These are phyloP conservation scores for Boechera stricta DNA, from an alignment of 345 rosid genomes.

Conservation along the genomic window DNA sequence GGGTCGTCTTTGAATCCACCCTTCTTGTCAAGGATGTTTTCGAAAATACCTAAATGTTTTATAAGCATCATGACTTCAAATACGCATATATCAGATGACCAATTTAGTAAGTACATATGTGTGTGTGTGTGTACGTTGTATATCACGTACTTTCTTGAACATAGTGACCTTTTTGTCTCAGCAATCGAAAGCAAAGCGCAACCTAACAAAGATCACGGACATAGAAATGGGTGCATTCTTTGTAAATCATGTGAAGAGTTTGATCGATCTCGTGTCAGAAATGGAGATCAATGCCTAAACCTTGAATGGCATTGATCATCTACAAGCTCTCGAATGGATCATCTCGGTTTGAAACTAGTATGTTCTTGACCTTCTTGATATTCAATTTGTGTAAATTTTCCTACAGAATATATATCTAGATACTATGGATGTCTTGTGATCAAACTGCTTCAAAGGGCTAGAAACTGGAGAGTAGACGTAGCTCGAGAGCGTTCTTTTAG, in stretches of 20 bases:
- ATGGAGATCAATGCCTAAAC: slow-evolving; percentile 45
- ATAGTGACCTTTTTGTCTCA: slow-evolving; percentile 51
- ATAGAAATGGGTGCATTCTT: neutral
- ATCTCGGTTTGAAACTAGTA: slow-evolving; percentile 13
- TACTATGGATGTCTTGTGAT: slow-evolving; percentile 8
- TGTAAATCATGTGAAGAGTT: slow-evolving; percentile 41
- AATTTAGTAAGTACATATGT: neutral
- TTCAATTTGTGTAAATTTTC: neutral
- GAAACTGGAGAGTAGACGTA: neutral
- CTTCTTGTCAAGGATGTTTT: slow-evolving; percentile 41
- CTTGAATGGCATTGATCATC: slow-evolving; percentile 53
- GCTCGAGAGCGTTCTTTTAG: slow-evolving; percentile 1
- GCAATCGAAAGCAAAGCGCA: slow-evolving; percentile 51
- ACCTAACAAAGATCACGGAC: slow-evolving; percentile 39
- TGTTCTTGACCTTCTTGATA: slow-evolving; percentile 37
- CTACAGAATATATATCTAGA: neutral
- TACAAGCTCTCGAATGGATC: slow-evolving; percentile 37
- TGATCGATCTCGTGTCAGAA: slow-evolving; percentile 48
- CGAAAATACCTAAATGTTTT: slow-evolving; percentile 45
- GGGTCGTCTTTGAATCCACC: slow-evolving; percentile 33
- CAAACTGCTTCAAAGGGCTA: slow-evolving; percentile 6
- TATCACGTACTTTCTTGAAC: slow-evolving; percentile 42
- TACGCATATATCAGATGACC: neutral
- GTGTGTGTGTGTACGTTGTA: neutral
- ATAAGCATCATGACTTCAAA: neutral